Evolutionary conservation across 2,329 filamentous ascomycete genomes (phyloP), one percentile per base, ranked within the genome.

Genomic region (Cladosporium halotolerans): DNA sequence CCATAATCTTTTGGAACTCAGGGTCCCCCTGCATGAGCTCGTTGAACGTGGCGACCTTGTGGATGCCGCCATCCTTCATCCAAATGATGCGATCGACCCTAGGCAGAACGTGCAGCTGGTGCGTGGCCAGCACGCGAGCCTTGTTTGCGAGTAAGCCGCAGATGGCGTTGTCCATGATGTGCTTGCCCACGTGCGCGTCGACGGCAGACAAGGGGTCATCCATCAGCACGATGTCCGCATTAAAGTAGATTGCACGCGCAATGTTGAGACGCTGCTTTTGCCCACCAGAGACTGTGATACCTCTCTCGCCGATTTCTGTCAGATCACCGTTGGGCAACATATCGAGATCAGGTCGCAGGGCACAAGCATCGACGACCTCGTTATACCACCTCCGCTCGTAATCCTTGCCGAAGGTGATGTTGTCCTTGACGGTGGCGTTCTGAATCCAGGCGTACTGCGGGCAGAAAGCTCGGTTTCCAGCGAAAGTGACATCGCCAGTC

Each of bases 391-490:
- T 73, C 54, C 78, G 78, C 49, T 95, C 78, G 56, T 61, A 81
- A 67, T 79, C 75, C 77, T 89, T 92, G 9, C 92, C 92, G 64
- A 97, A 97, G 0, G 89, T 72, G 55, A 99, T 95, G 64, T 99
- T 99, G 33, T 96, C 83, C 57, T 83, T 84, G 3, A 97, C 80
- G 0, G 86, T 88, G 0, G 89, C 79, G 64, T 97, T 97, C 66
- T 97, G 92, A 45, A 99, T 96, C 93, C 93, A 99, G 0, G 93
- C 89, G 65, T 96, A 96, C 67, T 99, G 92, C 0, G 92, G 92
- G 60, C 93, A 97, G 63, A 96, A 96, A 0, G 92, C 89, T 57
- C 91, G 79, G 3, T 83, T 85, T 0, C 89, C 89, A 39, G 91
- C 88, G 61, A 93, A 79, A 0, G 82, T 79, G 5, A 95, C 79